Conservation (phyloP, 257 asterid genomes). For the Verbena officinalis region DNA sequence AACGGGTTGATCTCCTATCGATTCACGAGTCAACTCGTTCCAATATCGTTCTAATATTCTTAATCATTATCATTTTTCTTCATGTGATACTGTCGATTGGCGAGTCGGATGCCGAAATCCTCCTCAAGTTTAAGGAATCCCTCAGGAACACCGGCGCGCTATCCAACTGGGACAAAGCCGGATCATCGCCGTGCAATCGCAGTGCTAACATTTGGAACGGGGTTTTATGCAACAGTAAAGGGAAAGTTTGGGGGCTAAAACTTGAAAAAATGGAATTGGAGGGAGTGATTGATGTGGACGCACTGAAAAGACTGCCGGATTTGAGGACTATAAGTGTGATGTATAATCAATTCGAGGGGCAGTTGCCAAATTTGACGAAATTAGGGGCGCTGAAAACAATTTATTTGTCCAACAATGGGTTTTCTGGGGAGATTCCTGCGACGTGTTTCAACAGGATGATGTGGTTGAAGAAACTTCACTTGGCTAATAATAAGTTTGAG, state of each 20-base stretch:
- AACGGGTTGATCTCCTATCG: background rate
- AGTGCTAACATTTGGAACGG: constrained; percentile 38
- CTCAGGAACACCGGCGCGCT: constrained; percentile 33
- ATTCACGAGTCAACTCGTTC: background rate
- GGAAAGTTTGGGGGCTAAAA: constrained; percentile 46
- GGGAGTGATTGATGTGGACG: constrained; percentile 52
- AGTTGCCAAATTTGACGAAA: constrained; percentile 42
- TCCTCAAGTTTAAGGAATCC: constrained; percentile 45
- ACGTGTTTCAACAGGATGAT: constrained; percentile 44
- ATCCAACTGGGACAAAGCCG: constrained; percentile 37
- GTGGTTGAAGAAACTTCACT: constrained; percentile 56
- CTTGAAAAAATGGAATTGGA: constrained; percentile 52
- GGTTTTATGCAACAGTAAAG: constrained; percentile 41
- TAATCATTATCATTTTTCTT: background rate
- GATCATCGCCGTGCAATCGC: constrained; percentile 43
- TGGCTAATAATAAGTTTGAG: constrained; percentile 45
- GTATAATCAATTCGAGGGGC: constrained; percentile 54
- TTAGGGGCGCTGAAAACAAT: constrained; percentile 43
- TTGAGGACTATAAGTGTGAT: constrained; percentile 50
- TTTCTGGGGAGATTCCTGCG: constrained; percentile 44
- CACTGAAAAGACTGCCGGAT: constrained; percentile 35
- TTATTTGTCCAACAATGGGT: constrained; percentile 47
- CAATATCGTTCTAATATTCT: background rate
- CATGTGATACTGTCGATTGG: background rate
- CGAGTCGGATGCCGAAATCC: constrained; percentile 28